These are phyloP conservation scores for Venturia pyrina DNA, from an alignment of 2,329 filamentous ascomycete species.

Conservation along the genomic window DNA sequence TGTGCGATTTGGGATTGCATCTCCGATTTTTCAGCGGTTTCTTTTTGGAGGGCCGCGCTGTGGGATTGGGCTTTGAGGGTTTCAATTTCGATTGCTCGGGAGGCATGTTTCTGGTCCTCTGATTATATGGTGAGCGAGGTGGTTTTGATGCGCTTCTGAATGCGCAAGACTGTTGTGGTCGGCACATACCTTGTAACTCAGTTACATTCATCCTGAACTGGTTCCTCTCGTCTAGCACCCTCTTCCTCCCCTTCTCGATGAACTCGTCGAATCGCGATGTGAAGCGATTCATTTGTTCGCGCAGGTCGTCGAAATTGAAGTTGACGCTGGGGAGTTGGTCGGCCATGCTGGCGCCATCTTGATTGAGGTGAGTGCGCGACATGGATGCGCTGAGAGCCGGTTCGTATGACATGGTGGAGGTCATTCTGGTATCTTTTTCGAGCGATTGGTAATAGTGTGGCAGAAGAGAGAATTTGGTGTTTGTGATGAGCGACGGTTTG, in stretches of 20 bases:
- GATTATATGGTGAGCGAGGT: slow-evolving; percentile 14
- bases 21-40: slow-evolving; percentile 60
- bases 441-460: not conserved
- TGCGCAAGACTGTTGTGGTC: not conserved
- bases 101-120: slow-evolving; percentile 90
- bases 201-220: slow-evolving; percentile 85
- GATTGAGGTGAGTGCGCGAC: slow-evolving; percentile 43
- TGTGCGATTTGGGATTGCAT: slow-evolving; percentile 51
- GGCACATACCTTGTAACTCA: slow-evolving; percentile 68
- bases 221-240: slow-evolving; percentile 85
- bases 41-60: slow-evolving; percentile 65
- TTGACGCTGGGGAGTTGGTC: slow-evolving; percentile 80
- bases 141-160: not conserved
- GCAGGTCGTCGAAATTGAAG: slow-evolving; percentile 92
- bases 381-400: slow-evolving; percentile 57
- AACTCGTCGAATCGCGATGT: slow-evolving; percentile 85
- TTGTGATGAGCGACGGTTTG: not conserved
- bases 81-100: slow-evolving; percentile 76
- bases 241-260: slow-evolving; percentile 82
- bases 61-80: slow-evolving; percentile 61
- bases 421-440: not conserved
- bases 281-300: slow-evolving; percentile 90
- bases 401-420: slow-evolving; percentile 41
- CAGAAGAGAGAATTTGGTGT: not conserved
- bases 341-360: slow-evolving; percentile 54